These are phyloP conservation scores for Kalmusia sp. DNA, from an alignment of 2,329 filamentous ascomycete genomes.

Conservation along the genomic window DNA sequence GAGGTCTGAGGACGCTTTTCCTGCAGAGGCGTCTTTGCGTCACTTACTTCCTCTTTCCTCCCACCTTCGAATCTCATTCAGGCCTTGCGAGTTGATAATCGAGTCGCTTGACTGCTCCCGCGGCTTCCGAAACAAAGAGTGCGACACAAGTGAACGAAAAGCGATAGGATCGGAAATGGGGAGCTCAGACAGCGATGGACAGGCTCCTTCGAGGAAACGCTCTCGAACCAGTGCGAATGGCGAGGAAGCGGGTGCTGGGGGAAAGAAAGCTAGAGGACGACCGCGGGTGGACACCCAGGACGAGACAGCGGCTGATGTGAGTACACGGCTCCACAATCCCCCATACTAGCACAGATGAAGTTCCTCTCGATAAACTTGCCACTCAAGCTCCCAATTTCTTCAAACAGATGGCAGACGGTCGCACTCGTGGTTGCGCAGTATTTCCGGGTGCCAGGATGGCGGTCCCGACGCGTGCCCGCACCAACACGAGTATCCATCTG, in stretches of 20 bases:
- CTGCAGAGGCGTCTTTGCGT: not conserved
- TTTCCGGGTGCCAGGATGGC: too few species aligned
- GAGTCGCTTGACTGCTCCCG: not conserved
- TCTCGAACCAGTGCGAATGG: constrained; percentile 32
- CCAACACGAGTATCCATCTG: not conserved
- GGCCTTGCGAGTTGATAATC: not conserved
- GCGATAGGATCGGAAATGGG: constrained; percentile 23
- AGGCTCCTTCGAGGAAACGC: constrained; percentile 38
- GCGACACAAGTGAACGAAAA: not conserved
- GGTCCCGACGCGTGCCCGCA: not conserved
- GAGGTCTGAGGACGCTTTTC: not conserved
- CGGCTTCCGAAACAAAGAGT: constrained; percentile 2
- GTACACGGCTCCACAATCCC: constrained; percentile 45
- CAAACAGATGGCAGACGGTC: not conserved
- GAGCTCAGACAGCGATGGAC: constrained; percentile 40
- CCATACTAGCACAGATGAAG: not conserved
- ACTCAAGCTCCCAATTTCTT: not conserved
- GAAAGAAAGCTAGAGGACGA: constrained; percentile 70
- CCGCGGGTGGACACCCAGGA: constrained; percentile 79
- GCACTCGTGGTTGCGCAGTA: not conserved
- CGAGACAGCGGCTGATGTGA: constrained; percentile 78
- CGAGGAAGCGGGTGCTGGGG: constrained; percentile 33
- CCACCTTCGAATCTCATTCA: not conserved
- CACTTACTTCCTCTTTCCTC: not conserved
- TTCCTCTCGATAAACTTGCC: not conserved